These are phyloP conservation scores for Polygonum aviculare DNA, from an alignment of 148 eudicot genomes.

Conservation along the genomic window DNA sequence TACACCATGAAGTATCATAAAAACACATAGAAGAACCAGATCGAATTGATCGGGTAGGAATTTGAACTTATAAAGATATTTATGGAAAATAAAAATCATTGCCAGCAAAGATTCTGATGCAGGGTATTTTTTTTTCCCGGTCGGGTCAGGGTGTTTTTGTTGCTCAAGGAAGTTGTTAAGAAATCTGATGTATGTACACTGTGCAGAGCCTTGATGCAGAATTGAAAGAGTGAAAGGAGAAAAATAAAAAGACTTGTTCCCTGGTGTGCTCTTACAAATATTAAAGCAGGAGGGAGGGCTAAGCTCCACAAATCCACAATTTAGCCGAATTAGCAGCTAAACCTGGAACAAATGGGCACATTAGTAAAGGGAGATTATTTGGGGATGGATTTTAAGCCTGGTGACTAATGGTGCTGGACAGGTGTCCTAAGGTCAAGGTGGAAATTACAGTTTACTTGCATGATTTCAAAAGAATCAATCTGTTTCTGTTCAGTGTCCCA, in stretches of 20 bases:
- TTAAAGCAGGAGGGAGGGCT: background rate
- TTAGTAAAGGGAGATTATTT: background rate
- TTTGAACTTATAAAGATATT: background rate
- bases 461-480: background rate
- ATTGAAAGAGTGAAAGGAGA: background rate
- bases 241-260: background rate
- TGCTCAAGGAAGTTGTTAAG: background rate
- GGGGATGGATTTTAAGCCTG: background rate
- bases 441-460: background rate
- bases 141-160: background rate
- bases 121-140: background rate
- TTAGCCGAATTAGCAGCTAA: background rate
- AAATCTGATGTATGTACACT: background rate
- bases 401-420: background rate
- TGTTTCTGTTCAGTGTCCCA: background rate
- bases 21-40: background rate
- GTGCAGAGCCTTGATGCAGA: background rate
- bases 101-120: background rate
- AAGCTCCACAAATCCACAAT: background rate
- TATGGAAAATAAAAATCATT: background rate
- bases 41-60: no score
- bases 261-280: background rate
- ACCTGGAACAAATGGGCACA: background rate
- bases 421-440: background rate
- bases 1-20: background rate